Evolutionary conservation across 371 early-diverging fungal genomes (phyloP).

Genomic region (Mucor piriformis): DNA sequence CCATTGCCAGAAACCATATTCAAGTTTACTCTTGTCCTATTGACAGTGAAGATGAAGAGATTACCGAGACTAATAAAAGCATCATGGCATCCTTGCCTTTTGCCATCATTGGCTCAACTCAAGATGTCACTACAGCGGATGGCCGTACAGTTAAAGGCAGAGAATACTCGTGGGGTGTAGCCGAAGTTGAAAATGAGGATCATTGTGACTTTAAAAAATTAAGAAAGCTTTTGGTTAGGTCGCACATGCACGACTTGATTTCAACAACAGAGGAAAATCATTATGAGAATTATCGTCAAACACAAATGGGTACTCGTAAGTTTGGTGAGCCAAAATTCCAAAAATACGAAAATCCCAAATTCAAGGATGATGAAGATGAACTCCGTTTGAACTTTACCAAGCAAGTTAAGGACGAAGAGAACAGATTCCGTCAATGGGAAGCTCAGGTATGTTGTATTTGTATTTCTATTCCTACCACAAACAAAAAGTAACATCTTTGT

Average conservation of each 20-base stretch:
- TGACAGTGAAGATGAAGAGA: slow-evolving; percentile 84
- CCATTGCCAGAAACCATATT: slow-evolving; percentile 75
- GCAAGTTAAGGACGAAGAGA: slow-evolving; percentile 92
- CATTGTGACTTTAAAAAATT: slow-evolving; percentile 94
- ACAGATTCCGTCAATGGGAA: slow-evolving; percentile 95
- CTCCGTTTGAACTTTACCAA: slow-evolving; percentile 92
- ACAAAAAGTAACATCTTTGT: neutral
- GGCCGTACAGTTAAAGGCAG: slow-evolving; percentile 84
- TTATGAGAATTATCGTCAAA: slow-evolving; percentile 85
- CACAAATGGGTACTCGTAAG: slow-evolving; percentile 82
- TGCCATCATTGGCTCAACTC: slow-evolving; percentile 88
- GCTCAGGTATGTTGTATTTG: slow-evolving; percentile 58
- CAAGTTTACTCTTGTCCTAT: slow-evolving; percentile 74
- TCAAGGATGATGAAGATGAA: slow-evolving; percentile 93
- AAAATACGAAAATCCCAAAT: slow-evolving; percentile 82
- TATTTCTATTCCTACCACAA: neutral
- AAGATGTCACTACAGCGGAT: slow-evolving; percentile 74
- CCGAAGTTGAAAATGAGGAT: slow-evolving; percentile 88
- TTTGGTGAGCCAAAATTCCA: slow-evolving; percentile 80
- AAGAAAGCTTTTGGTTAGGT: slow-evolving; percentile 85
- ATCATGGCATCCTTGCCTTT: slow-evolving; percentile 94
- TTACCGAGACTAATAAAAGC: slow-evolving; percentile 72
- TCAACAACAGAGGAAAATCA: slow-evolving; percentile 86
- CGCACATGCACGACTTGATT: slow-evolving; percentile 94
- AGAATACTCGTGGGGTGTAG: slow-evolving; percentile 93